Percentiles rank a stretch among this genome's conserved stretches.
Evolutionary conservation across 2,329 filamentous ascomycete species (phyloP).

Genomic region (Clarireedia hainanense): DNA sequence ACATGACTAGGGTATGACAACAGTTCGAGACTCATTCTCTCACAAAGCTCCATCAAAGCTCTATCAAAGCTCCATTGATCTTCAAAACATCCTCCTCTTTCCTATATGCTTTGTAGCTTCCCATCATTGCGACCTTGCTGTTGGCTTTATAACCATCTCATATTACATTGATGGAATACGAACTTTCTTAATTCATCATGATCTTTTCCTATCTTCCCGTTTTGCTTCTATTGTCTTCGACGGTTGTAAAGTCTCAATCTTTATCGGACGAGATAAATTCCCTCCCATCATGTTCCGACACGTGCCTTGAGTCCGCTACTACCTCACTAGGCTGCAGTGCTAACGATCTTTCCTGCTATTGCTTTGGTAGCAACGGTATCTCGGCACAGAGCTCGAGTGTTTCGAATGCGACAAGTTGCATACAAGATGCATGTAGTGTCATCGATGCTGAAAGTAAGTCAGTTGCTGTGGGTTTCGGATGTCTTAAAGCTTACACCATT

Average conservation of each 20-base stretch:
- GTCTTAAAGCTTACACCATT: not conserved
- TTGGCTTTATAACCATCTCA: not conserved
- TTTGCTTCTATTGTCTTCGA: not conserved
- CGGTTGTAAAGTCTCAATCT: not conserved
- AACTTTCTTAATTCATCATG: not conserved
- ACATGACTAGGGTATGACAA: not conserved
- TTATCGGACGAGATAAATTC: conserved; percentile 3
- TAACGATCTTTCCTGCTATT: conserved; percentile 3
- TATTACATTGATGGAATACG: not conserved
- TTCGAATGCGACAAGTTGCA: conserved; percentile 5
- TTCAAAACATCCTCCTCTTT: not conserved
- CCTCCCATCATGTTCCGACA: conserved; percentile 3
- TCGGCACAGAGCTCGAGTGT: not conserved
- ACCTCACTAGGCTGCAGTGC: not conserved
- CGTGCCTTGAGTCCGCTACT: not conserved
- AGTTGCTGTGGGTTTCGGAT: not conserved
- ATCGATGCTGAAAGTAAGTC: conserved; percentile 5
- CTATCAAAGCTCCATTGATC: too few species aligned
- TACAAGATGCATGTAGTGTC: conserved; percentile 6
- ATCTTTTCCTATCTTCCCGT: not conserved
- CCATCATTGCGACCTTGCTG: not conserved
- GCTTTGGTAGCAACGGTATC: not conserved
- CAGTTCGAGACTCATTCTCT: too few species aligned
- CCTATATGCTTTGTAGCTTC: not conserved
- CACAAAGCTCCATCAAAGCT: too few species aligned